Percentiles rank a stretch among this genome's conserved stretches.
Evolutionary conservation across 1,284 basidiomycete species (phyloP).

Genomic region (Ustilago lituana): DNA sequence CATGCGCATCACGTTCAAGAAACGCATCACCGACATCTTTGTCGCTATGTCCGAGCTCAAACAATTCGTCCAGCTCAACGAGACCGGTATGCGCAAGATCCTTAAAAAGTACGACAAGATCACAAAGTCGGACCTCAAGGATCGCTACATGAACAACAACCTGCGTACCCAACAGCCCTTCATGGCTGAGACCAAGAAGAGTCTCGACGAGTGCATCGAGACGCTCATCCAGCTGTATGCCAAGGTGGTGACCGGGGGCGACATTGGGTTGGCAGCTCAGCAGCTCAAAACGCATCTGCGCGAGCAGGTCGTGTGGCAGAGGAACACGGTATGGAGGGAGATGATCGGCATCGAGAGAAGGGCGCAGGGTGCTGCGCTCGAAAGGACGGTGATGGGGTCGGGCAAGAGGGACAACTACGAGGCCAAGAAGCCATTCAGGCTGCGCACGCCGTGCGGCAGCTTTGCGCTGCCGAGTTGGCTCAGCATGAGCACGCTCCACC

Average conservation of each 20-base stretch:
- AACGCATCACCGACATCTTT: slow-evolving; percentile 87
- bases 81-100: slow-evolving; percentile 94
- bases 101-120: slow-evolving; percentile 99
- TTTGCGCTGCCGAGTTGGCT: slow-evolving; percentile 56
- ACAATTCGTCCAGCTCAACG: slow-evolving; percentile 93
- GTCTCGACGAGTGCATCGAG: slow-evolving; percentile 74
- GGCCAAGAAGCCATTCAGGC: slow-evolving; percentile 47
- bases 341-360: slow-evolving; percentile 89
- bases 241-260: slow-evolving; percentile 83
- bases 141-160: slow-evolving; percentile 79
- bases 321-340: slow-evolving; percentile 95
- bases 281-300: slow-evolving; percentile 88
- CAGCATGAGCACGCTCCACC: slow-evolving; percentile 61
- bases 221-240: slow-evolving; percentile 81
- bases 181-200: slow-evolving; percentile 72
- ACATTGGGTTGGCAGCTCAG: slow-evolving; percentile 77
- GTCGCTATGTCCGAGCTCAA: slow-evolving; percentile 79
- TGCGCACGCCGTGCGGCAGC: slow-evolving; percentile 55
- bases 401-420: slow-evolving; percentile 34
- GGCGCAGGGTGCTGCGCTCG: slow-evolving; percentile 65
- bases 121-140: slow-evolving; percentile 84
- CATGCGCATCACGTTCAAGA: slow-evolving; percentile 87
- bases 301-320: slow-evolving; percentile 89
- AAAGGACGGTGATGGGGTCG: slow-evolving; percentile 57
- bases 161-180: slow-evolving; percentile 72